Evolutionary conservation across 176 grass and related monocot species (phyloP), one percentile per base, ranked within the genome.

Genomic region (Eleusine indica): DNA sequence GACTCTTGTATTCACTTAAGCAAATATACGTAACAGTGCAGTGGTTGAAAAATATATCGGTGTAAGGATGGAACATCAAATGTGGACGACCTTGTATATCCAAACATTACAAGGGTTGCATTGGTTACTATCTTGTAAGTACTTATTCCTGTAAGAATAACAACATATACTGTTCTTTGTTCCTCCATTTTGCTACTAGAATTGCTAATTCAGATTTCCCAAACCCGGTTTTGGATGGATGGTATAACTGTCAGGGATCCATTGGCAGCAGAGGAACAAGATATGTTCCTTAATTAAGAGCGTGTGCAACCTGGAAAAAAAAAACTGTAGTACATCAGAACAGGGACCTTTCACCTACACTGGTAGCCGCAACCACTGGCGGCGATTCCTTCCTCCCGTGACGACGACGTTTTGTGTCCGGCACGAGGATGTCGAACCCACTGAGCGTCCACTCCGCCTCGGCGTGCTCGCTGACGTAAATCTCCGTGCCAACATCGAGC

Each of bases 401-500:
- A 52, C 32, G 32, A 35, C 32, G 32, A 35, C 5, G 25, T 32
- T 70, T 74, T 13, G 51, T 53, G 76, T 84, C 81, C 21, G 92
- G 92, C 77, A 97, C 66, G 17, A 97, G 74, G n/a, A 97, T 73
- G 66, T 97, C 95, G 39, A 97, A 97, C 32, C 86, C 90, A 11
- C 88, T 92, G 2, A 94, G 69, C 35, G 86, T 89, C 95, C 95
- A 97, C 86, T 97, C 94, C 0, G 92, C 94, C 69, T 77, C 87
- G 6, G 76, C 92, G 2, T 60, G 32, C 9, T 86, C 13, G 17
- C 88, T 91, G 9, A 85, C 15, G 39, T 93, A 97, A 8, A 97
- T 94, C 88, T 97, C 95, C 14, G 92, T 91, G 28, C 95, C 95
- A 37, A 97, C 95, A 72, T 97, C 95, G 3, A 97, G 86, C 22